Base-by-base conservation (phyloP, 202 grass and related monocot species). In the Saccharum hybrid region DNA sequence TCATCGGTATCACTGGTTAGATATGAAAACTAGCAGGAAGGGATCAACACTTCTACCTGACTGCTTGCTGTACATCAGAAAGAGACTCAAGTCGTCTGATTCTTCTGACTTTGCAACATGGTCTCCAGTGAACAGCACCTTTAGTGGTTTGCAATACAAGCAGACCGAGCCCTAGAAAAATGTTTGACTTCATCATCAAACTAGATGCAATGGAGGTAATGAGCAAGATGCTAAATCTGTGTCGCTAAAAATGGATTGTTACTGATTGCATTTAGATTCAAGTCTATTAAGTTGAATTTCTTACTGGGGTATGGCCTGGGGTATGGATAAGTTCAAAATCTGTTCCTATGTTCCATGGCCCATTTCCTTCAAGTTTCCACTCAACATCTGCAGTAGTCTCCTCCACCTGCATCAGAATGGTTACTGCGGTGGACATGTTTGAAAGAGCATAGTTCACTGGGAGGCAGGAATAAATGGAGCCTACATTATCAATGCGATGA, bases 271-370 rank as follows among this genome's bases (percentile, higher is more conserved):
- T 16, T 40, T 8, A 5, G 38, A 46, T 72, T 30, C 45, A n/a
- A 34, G 71, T 34, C 45, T 12, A 51, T 31, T 9, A 34, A 48
- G 48, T 83, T 68, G 59, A 30, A 84, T 71, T 75, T 84, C 72
- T 91, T 93, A 98, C 91, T 78, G 82, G 31, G 10, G 92, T 95
- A 83, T 98, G 96, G 54, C 92, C 96, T 87, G 96, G 96, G 18
- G 96, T 95, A 77, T 95, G 52, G 63, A 95, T 90, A 80, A 95
- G 89, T 77, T 93, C 71, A 66, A 95, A 90, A 79, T 93, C 92
- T 65, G 52, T 83, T 62, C 83, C 89, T 78, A 95, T 93, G 76
- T 66, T 89, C 91, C 96, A 98, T 21, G 96, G 96, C 12, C 92
- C 92, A 79, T 87, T 84, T 59, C 96, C 96, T 72, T 89, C 38